Percentiles rank a stretch among this genome's conserved stretches.
Conservation (phyloP, 176 grass and related monocot genomes). For the Rhynchospora tenuis region DNA sequence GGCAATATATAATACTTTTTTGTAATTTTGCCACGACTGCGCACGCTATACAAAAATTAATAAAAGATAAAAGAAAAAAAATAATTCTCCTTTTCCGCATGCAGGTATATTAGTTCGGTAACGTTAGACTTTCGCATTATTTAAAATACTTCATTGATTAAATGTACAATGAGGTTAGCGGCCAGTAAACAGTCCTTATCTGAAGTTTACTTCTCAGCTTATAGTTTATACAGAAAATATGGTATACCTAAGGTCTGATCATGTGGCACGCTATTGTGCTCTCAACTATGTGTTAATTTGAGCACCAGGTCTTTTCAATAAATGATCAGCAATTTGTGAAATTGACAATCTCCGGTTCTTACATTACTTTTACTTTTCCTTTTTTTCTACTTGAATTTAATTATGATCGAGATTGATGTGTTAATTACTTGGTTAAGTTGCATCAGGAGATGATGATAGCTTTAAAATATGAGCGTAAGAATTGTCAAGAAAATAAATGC, state of each 20-base stretch:
- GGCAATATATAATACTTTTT: neutral
- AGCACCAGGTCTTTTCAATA: neutral
- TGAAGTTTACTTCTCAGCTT: conserved; percentile 28
- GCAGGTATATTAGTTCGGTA: neutral
- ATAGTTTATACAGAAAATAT: neutral
- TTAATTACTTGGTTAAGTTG: neutral
- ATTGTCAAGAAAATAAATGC: neutral
- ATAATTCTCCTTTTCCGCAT: neutral
- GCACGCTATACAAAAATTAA: neutral
- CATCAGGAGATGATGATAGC: neutral
- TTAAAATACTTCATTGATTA: conserved; percentile 14
- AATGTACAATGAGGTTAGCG: neutral
- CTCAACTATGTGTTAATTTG: neutral
- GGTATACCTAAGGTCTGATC: neutral
- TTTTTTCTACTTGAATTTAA: neutral
- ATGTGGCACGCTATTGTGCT: neutral
- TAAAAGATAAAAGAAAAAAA: neutral
- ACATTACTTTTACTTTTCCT: neutral
- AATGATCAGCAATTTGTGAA: neutral
- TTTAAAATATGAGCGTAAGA: neutral
- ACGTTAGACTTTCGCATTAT: conserved; percentile 12
- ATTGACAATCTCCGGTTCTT: neutral
- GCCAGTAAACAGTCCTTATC: conserved; percentile 34
- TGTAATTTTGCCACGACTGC: neutral
- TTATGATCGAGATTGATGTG: neutral